These are phyloP conservation scores for Mycena venus DNA, from an alignment of 768 basidiomycete species.

Conservation along the genomic window DNA sequence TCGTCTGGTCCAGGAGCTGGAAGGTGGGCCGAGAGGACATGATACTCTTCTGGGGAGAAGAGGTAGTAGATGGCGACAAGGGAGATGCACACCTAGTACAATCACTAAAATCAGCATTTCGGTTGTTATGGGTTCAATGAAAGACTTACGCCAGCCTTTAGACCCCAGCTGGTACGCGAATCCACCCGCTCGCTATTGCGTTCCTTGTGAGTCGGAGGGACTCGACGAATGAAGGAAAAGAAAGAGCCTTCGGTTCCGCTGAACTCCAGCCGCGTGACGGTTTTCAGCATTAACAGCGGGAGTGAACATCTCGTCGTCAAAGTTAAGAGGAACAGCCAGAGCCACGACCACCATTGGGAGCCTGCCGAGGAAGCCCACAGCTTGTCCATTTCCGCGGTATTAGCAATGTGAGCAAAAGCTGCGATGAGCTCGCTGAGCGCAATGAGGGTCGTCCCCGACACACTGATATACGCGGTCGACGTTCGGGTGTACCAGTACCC, in stretches of 20 bases:
- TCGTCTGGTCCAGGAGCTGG: constrained; percentile 6
- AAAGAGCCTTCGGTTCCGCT: not conserved
- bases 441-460: constrained; percentile 41
- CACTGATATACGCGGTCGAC: constrained; percentile 48
- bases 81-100: constrained; percentile 18
- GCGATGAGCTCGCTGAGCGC: constrained; percentile 27
- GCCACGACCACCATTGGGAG: not conserved
- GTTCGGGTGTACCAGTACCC: constrained; percentile 53
- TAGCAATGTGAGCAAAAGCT: constrained; percentile 14
- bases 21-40: constrained; percentile 15
- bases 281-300: constrained; percentile 26
- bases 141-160: constrained; percentile 21
- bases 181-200: constrained; percentile 30
- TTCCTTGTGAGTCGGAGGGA: constrained; percentile 26
- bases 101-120: not conserved
- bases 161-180: constrained; percentile 14
- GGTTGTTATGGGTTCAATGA: not conserved
- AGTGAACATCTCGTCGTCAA: not conserved
- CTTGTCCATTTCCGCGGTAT: not conserved
- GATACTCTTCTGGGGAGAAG: constrained; percentile 24
- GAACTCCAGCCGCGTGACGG: constrained; percentile 16
- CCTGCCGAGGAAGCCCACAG: not conserved
- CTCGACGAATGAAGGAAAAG: not conserved
- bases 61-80: constrained; percentile 24
- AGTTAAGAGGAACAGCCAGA: constrained; percentile 19